Conservation (phyloP, 2,329 filamentous ascomycete species). For the Diaporthe sp. region DNA sequence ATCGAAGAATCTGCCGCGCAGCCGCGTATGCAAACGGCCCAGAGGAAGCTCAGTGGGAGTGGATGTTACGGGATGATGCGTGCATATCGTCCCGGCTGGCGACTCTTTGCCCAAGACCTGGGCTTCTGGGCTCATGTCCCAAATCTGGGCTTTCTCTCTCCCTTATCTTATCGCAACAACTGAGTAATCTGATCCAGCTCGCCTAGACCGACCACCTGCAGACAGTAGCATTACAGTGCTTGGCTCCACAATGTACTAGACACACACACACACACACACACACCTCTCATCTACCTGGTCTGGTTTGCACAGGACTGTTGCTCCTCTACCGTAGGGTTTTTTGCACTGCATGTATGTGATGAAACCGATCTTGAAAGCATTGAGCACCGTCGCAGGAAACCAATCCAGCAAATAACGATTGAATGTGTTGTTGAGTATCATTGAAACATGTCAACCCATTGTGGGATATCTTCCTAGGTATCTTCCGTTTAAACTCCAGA, state of each 20-base stretch:
- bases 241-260: too few relatives aligned
- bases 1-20: slow-evolving; percentile 46
- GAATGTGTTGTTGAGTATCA: slow-evolving; percentile 26
- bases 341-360: too few relatives aligned
- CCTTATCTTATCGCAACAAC: slow-evolving; percentile 29
- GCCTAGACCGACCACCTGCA: too few relatives aligned
- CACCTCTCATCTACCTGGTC: too few relatives aligned
- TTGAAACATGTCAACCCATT: slow-evolving; percentile 29
- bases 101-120: too few relatives aligned
- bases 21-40: slow-evolving; percentile 46
- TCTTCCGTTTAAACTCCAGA: slow-evolving; percentile 33
- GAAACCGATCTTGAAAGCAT: too few relatives aligned
- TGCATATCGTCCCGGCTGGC: background rate
- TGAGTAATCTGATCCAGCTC: background rate
- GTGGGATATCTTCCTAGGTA: slow-evolving; percentile 37
- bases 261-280: too few relatives aligned
- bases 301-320: background rate
- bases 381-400: background rate
- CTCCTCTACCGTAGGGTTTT: background rate
- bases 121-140: background rate
- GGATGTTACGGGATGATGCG: too few relatives aligned
- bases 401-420: background rate
- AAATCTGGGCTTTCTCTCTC: background rate
- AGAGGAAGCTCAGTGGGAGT: slow-evolving; percentile 20
- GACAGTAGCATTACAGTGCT: too few relatives aligned